Evolutionary conservation across 139 green algal genomes (phyloP).

Genomic region (Chlamydomonas incerta): DNA sequence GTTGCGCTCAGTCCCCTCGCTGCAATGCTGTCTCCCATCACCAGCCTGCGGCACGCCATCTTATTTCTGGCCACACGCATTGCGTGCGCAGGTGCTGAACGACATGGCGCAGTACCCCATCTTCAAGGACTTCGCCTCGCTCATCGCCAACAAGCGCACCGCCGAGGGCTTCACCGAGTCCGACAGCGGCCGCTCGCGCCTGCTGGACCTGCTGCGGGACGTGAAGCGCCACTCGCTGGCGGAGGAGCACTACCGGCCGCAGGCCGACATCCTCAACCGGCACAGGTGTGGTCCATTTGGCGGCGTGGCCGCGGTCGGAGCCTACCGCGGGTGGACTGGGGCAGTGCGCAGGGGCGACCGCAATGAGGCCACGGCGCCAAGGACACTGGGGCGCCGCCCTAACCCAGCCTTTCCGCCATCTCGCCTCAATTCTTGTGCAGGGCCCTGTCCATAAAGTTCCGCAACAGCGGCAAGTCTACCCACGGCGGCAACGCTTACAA

Average conservation of each 20-base stretch:
- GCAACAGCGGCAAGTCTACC: not conserved
- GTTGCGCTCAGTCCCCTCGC: too few species aligned
- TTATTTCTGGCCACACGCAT: too few species aligned
- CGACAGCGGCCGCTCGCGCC: constrained; percentile 14
- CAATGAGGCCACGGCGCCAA: too few species aligned
- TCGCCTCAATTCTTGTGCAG: too few species aligned
- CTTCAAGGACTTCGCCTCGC: constrained; percentile 30
- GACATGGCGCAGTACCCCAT: constrained; percentile 46
- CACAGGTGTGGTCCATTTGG: constrained; percentile 11
- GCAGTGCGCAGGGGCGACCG: too few species aligned
- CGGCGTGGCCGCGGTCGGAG: too few species aligned
- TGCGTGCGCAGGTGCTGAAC: too few species aligned
- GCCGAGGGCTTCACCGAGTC: constrained; percentile 41
- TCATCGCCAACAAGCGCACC: constrained; percentile 29
- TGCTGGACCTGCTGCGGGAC: constrained; percentile 26
- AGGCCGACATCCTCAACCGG: not conserved
- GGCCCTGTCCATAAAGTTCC: constrained; percentile 12
- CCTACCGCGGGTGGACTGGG: too few species aligned
- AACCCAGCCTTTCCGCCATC: too few species aligned
- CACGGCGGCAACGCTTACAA: not conserved
- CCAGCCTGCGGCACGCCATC: too few species aligned
- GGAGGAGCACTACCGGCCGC: not conserved
- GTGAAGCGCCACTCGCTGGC: not conserved
- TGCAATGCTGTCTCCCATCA: too few species aligned
- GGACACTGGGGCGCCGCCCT: too few species aligned